A percentile compares a stretch with the other conserved stretches of the same genome.
phyloP scores from a whole-genome alignment of 1,139 yeast species.

The Pichia terricola region DNA sequence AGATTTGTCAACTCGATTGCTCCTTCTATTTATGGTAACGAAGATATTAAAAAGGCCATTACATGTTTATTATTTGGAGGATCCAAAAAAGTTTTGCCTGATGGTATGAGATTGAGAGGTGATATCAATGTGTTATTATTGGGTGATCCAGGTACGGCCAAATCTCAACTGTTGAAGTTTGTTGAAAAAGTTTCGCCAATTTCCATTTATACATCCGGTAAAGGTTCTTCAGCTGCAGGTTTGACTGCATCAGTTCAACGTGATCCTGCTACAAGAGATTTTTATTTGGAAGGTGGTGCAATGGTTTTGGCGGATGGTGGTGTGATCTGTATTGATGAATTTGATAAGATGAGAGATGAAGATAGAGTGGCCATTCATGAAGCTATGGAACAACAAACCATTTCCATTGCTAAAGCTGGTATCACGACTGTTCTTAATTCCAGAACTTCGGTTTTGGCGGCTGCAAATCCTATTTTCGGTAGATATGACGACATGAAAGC shows the following conservation, averaged over 20 bases:
- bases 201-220: conserved; percentile 94
- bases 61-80: conserved; percentile 93
- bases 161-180: conserved; percentile 87
- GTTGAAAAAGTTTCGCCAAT: conserved; percentile 94
- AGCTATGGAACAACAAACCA: conserved; percentile 99
- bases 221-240: conserved; percentile 99
- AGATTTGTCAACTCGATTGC: conserved; percentile 86
- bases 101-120: conserved; percentile 94
- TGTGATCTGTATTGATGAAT: conserved; percentile 97
- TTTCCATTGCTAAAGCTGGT: conserved; percentile 99
- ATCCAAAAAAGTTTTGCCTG: conserved; percentile 83
- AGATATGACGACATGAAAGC: conserved; percentile 92
- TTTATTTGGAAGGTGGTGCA: conserved; percentile 97
- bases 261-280: conserved; percentile 79
- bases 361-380: conserved; percentile 98
- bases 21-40: conserved; percentile 91
- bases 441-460: conserved; percentile 92
- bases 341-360: conserved; percentile 98
- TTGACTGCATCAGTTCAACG: conserved; percentile 95
- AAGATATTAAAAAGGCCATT: conserved; percentile 86
- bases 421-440: conserved; percentile 93
- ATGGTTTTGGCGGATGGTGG: conserved; percentile 99
- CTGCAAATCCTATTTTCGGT: conserved; percentile 96
- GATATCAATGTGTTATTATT: conserved; percentile 86
- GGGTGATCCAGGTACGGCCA: conserved; percentile 99